Conservation (phyloP, 1,284 basidiomycete species). For the Moniliophthora roreri region DNA sequence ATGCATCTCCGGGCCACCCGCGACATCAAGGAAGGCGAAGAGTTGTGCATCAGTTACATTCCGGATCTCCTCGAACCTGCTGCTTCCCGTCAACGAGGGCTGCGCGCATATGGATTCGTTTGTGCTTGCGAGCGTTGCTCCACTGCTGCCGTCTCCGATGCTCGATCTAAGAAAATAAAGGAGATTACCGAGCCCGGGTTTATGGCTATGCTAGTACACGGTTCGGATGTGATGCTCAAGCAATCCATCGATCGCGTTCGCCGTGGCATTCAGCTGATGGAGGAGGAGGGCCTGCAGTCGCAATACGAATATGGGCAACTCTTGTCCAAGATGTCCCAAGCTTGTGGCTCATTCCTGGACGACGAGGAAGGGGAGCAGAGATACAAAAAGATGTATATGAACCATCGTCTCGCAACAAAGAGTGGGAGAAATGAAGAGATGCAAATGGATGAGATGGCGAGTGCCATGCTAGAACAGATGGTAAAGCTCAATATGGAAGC, state of each 20-base stretch:
- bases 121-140: constrained; percentile 20
- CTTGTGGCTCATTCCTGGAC: neutral
- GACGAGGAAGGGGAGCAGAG: neutral
- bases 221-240: neutral
- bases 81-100: constrained; percentile 20
- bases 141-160: neutral
- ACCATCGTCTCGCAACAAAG: too few relatives aligned
- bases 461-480: too few relatives aligned
- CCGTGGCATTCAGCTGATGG: neutral
- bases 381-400: too few relatives aligned
- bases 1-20: constrained; percentile 25
- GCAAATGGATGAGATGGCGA: too few relatives aligned
- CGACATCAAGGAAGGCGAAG: constrained; percentile 30
- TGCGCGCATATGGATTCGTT: constrained; percentile 26
- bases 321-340: neutral
- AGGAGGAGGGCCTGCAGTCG: constrained; percentile 3
- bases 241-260: neutral
- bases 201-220: neutral
- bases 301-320: neutral
- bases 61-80: constrained; percentile 5
- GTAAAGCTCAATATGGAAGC: too few relatives aligned
- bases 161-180: neutral
- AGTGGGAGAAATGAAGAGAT: too few relatives aligned
- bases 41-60: constrained; percentile 29
- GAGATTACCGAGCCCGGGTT: neutral